Evolutionary conservation across 202 grass and related monocot genomes (phyloP).

Genomic region (Schoenoplectus triqueter): DNA sequence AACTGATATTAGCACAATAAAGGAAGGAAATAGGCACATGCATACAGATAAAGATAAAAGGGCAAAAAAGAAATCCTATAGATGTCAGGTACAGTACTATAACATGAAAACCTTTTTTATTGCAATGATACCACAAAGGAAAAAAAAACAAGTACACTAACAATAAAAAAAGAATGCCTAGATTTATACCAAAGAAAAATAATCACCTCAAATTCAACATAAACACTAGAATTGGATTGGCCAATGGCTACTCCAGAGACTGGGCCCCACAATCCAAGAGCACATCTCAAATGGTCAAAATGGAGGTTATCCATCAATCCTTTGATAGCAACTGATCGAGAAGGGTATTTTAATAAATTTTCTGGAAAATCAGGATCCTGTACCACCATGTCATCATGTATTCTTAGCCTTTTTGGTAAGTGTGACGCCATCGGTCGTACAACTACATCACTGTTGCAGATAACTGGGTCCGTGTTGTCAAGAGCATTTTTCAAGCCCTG

Average conservation of each 20-base stretch:
- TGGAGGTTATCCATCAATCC: constrained; percentile 23
- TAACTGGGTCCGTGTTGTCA: constrained; percentile 16
- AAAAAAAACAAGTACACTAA: constrained; percentile 5
- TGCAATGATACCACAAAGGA: neutral
- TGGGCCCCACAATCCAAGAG: constrained; percentile 27
- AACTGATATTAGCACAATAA: neutral
- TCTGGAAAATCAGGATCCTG: constrained; percentile 27
- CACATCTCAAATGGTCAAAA: constrained; percentile 35
- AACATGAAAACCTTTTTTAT: neutral
- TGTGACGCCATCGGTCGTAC: constrained; percentile 1
- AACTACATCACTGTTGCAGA: constrained; percentile 36
- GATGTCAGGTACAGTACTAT: too few relatives aligned
- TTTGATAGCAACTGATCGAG: constrained; percentile 30
- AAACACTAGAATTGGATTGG: constrained; percentile 23
- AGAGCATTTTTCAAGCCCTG: constrained; percentile 40
- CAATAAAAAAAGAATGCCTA: neutral
- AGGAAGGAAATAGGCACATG: neutral
- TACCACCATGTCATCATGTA: constrained; percentile 20
- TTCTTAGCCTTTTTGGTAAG: neutral
- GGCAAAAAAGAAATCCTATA: neutral
- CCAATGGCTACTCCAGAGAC: constrained; percentile 34
- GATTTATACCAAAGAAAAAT: neutral
- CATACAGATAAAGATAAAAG: constrained; percentile 6
- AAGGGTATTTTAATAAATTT: constrained; percentile 35
- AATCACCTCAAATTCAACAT: constrained; percentile 43